phyloP scores from a whole-genome alignment of 2,329 filamentous ascomycete genomes.

The Colletotrichum graminicola region DNA sequence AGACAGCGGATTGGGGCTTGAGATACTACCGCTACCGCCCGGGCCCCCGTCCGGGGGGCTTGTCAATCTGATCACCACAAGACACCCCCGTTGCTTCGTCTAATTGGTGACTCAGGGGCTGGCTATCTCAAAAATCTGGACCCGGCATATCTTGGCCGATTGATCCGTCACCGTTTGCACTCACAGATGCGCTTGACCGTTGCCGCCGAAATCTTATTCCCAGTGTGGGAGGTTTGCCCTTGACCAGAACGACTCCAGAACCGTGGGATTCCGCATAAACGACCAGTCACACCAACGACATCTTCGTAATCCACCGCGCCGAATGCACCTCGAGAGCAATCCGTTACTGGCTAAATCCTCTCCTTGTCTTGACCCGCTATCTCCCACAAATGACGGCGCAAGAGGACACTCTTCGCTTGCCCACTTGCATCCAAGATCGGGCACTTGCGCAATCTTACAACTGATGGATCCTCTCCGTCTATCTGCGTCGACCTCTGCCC shows the following conservation, averaged over 20 bases:
- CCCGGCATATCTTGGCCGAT: constrained; percentile 29
- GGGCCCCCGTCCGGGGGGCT: constrained; percentile 11
- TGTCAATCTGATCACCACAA: constrained; percentile 28
- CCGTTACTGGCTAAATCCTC: constrained; percentile 7
- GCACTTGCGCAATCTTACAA: constrained; percentile 25
- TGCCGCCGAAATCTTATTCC: constrained; percentile 6
- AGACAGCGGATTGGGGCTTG: constrained; percentile 10
- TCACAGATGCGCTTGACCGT: neutral
- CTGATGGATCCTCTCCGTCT: constrained; percentile 13
- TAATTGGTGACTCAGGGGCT: constrained; percentile 27
- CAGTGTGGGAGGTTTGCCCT: neutral
- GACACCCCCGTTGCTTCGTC: constrained; percentile 12
- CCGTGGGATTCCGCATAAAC: neutral
- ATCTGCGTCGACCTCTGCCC: constrained; percentile 11
- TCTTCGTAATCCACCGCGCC: neutral
- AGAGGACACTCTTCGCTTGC: constrained; percentile 9
- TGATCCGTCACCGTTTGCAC: constrained; percentile 13
- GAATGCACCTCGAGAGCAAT: neutral
- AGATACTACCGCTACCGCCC: neutral
- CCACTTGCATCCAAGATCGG: constrained; percentile 15
- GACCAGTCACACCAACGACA: neutral
- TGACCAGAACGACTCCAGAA: neutral
- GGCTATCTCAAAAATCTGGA: constrained; percentile 24
- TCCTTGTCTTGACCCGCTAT: neutral
- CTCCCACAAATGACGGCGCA: constrained; percentile 1